Conservation (phyloP, 2,329 filamentous ascomycete species). For the Grosmannia penicillata region DNA sequence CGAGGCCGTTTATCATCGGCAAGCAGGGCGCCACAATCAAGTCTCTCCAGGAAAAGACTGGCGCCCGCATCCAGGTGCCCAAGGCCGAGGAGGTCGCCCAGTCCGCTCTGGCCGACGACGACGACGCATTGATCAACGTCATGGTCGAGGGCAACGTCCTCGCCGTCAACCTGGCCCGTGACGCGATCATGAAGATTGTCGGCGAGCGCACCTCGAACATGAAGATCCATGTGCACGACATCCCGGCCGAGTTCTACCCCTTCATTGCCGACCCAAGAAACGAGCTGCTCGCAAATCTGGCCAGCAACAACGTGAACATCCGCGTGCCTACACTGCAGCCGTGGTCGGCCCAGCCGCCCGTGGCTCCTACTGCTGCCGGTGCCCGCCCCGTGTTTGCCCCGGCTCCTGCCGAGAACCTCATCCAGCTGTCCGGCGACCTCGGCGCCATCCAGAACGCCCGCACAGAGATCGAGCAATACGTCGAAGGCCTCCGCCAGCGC, state of each 20-base stretch:
- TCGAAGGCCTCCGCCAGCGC: constrained; percentile 59
- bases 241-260: constrained; percentile 87
- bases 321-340: constrained; percentile 71
- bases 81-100: constrained; percentile 52
- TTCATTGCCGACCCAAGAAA: constrained; percentile 80
- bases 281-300: constrained; percentile 49
- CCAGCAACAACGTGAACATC: constrained; percentile 64
- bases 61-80: constrained; percentile 80
- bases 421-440: constrained; percentile 77
- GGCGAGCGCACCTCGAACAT: constrained; percentile 73
- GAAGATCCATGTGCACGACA: constrained; percentile 65
- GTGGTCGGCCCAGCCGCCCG: constrained; percentile 55
- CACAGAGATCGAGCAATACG: constrained; percentile 66
- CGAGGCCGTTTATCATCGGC: constrained; percentile 83
- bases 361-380: constrained; percentile 42
- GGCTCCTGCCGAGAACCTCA: constrained; percentile 57
- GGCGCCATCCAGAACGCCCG: constrained; percentile 65
- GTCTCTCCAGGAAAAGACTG: constrained; percentile 75
- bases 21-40: constrained; percentile 83
- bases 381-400: constrained; percentile 57
- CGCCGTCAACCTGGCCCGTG: constrained; percentile 68
- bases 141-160: constrained; percentile 82
- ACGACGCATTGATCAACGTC: constrained; percentile 72
- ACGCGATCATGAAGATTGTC: constrained; percentile 76
- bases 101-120: constrained; percentile 53